Conservation (phyloP, 2,329 filamentous ascomycete genomes). For the Fusarium solani-melongenae region DNA sequence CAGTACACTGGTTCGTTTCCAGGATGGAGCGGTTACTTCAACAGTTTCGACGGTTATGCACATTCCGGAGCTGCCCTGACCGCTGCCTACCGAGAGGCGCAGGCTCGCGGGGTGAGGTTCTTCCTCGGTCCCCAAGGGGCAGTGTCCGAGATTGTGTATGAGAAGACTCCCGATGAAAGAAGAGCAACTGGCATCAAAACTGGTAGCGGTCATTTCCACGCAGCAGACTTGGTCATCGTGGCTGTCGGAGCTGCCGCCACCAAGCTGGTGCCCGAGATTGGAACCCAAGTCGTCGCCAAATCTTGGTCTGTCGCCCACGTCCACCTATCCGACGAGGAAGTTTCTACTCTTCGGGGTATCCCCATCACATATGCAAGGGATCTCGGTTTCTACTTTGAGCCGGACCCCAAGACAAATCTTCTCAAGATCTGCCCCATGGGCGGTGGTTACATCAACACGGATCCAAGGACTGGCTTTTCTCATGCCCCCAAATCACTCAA, state of each 20-base stretch:
- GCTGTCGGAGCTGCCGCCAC: conserved; percentile 63
- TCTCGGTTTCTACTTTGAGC: conserved; percentile 74
- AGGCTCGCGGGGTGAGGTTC: conserved; percentile 38
- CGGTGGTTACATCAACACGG: conserved; percentile 64
- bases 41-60: conserved; percentile 66
- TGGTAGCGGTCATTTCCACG: conserved; percentile 12
- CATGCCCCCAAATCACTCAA: conserved; percentile 46
- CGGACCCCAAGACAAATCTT: conserved; percentile 66
- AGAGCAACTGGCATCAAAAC: conserved; percentile 33
- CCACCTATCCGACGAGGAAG: conserved; percentile 65
- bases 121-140: conserved; percentile 43
- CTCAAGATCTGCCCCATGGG: conserved; percentile 71
- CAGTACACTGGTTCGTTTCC: conserved; percentile 60
- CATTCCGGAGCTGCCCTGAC: conserved; percentile 64
- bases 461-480: conserved; percentile 49
- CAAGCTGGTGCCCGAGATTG: conserved; percentile 59
- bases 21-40: conserved; percentile 68
- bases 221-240: conserved; percentile 58
- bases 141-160: conserved; percentile 40
- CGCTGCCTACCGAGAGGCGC: conserved; percentile 57
- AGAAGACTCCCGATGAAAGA: conserved; percentile 8
- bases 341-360: conserved; percentile 63
- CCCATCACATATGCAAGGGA: conserved; percentile 71
- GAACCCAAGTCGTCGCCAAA: conserved; percentile 63
- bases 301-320: conserved; percentile 71